A percentile compares a stretch with the other conserved stretches of the same genome.
phyloP scores from a whole-genome alignment of 2,329 filamentous ascomycete genomes.

The Trichoderma sp. region DNA sequence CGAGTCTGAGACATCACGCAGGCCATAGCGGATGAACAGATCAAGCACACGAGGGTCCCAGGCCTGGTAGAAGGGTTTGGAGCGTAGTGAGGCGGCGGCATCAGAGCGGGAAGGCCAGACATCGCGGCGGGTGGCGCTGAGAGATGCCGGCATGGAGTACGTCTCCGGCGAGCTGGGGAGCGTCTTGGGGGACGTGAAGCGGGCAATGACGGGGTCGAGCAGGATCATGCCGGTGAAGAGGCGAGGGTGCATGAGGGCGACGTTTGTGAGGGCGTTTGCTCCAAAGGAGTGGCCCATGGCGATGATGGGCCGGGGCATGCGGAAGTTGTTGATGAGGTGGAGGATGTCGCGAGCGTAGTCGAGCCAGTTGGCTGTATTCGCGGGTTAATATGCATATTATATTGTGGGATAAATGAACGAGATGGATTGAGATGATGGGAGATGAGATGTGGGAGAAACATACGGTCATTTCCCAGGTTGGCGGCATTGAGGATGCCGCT shows the following conservation, averaged over 20 bases:
- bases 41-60: conserved; percentile 84
- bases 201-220: conserved; percentile 77
- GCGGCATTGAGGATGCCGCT: conserved; percentile 75
- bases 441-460: conserved; percentile 28
- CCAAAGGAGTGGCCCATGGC: conserved; percentile 91
- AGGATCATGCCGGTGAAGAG: conserved; percentile 72
- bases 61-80: conserved; percentile 66
- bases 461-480: conserved; percentile 79
- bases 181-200: conserved; percentile 36
- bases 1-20: conserved; percentile 55
- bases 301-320: conserved; percentile 73
- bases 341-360: conserved; percentile 83
- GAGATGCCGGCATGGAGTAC: conserved; percentile 45
- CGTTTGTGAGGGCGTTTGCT: conserved; percentile 66
- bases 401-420: neutral
- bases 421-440: neutral
- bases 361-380: conserved; percentile 67
- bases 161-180: conserved; percentile 20
- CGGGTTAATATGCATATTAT: neutral
- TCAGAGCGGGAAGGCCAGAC: conserved; percentile 72
- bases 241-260: conserved; percentile 75
- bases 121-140: conserved; percentile 72
- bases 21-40: conserved; percentile 57
- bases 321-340: conserved; percentile 81
- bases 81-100: conserved; percentile 64